A percentile compares a stretch with the other conserved stretches of the same genome.
Conservation (phyloP, 2,329 filamentous ascomycete genomes). For the Scedosporium aurantiacum region DNA sequence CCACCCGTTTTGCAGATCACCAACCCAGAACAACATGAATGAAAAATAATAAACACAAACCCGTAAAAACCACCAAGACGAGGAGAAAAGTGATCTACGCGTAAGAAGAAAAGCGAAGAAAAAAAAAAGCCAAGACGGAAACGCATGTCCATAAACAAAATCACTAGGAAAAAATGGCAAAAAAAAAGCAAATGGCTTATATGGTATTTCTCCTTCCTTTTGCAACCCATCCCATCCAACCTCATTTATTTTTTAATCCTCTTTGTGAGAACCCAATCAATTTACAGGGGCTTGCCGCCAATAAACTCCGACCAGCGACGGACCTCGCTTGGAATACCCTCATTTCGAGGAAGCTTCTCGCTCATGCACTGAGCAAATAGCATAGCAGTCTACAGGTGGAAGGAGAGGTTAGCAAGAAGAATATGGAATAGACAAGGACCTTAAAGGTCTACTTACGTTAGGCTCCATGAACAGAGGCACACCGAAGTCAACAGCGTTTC, state of each 20-base stretch:
- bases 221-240: background rate
- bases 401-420: constrained; percentile 18
- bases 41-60: constrained; percentile 1
- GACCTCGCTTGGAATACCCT: constrained; percentile 85
- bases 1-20: no score
- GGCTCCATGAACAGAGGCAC: constrained; percentile 98
- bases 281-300: constrained; percentile 69
- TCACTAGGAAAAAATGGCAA: background rate
- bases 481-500: constrained; percentile 96
- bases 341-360: constrained; percentile 80
- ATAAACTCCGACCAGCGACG: constrained; percentile 93
- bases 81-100: background rate
- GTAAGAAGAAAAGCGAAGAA: background rate
- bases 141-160: background rate
- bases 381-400: constrained; percentile 62
- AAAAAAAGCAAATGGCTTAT: constrained; percentile 2
- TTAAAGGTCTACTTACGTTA: constrained; percentile 52
- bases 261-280: constrained; percentile 6
- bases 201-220: background rate
- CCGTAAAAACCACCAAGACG: background rate
- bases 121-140: background rate
- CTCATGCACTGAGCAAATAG: constrained; percentile 96
- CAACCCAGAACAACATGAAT: no score
- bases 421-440: background rate
- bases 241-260: background rate